Evolutionary conservation across 148 eudicot genomes (phyloP).

Genomic region (Hydrangea macrophylla): DNA sequence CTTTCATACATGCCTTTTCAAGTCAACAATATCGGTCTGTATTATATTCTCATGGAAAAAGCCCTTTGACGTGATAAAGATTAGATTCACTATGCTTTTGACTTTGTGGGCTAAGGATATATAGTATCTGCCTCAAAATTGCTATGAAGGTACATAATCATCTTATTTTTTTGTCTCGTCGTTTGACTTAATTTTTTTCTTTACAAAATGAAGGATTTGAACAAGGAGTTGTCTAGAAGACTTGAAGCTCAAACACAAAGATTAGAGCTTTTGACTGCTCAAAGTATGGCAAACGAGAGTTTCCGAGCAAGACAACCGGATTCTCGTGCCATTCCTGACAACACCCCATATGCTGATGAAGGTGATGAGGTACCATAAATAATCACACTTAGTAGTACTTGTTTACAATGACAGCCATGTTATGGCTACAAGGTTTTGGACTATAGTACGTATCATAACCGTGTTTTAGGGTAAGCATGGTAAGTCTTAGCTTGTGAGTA

Average conservation of each 20-base stretch:
- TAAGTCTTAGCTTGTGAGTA: not conserved
- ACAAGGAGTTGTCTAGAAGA: constrained; percentile 76
- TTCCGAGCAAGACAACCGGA: constrained; percentile 40
- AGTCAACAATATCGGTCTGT: not conserved
- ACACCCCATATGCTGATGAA: constrained; percentile 85
- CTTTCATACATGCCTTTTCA: not conserved
- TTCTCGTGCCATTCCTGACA: constrained; percentile 44
- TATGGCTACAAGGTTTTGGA: not conserved
- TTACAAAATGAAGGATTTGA: constrained; percentile 62
- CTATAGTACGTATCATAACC: not conserved
- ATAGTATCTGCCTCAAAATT: not conserved
- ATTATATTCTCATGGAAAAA: not conserved
- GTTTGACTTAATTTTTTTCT: constrained; percentile 1
- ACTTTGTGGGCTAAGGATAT: not conserved
- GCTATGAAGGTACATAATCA: not conserved
- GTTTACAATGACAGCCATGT: not conserved
- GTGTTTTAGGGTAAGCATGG: not conserved
- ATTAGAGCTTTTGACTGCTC: constrained; percentile 86
- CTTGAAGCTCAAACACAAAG: constrained; percentile 97
- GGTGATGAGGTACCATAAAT: constrained; percentile 78
- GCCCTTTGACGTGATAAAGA: not conserved
- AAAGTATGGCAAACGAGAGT: constrained; percentile 68
- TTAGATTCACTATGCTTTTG: not conserved
- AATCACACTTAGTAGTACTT: not conserved
- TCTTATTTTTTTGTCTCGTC: not conserved